Conservation (phyloP, 495 filamentous ascomycete species). For the Pyrenula massariospora region DNA sequence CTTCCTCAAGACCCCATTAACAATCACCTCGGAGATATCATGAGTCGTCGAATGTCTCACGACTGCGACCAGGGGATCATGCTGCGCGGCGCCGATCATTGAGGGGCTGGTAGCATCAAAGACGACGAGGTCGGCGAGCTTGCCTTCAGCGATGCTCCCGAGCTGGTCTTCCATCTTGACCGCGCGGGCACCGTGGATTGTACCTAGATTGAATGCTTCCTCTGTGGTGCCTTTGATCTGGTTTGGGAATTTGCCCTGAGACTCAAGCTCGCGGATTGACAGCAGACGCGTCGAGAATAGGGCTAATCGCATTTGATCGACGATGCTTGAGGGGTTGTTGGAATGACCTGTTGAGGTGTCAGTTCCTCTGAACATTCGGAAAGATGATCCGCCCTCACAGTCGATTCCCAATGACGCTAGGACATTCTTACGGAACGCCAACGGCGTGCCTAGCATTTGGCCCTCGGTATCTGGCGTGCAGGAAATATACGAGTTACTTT, state of each 20-base stretch:
- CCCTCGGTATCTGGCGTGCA: slow-evolving; percentile 30
- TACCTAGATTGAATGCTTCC: slow-evolving; percentile 36
- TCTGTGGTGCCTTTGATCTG: slow-evolving; percentile 23
- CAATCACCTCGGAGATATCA: slow-evolving; percentile 36
- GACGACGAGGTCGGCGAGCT: slow-evolving; percentile 33
- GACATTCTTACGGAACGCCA: slow-evolving; percentile 17
- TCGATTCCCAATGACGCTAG: slow-evolving; percentile 32
- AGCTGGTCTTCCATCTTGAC: slow-evolving; percentile 27
- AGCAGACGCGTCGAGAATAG: slow-evolving; percentile 26
- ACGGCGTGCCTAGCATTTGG: slow-evolving; percentile 25
- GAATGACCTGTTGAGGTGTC: slow-evolving; percentile 13
- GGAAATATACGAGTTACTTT: slow-evolving; percentile 16
- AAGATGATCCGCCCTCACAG: slow-evolving; percentile 9
- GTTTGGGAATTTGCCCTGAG: slow-evolving; percentile 14
- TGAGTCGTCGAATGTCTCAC: slow-evolving; percentile 29
- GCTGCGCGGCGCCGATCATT: slow-evolving; percentile 28
- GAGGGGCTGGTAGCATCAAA: slow-evolving; percentile 27
- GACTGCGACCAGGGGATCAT: slow-evolving; percentile 33
- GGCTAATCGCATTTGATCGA: slow-evolving; percentile 31
- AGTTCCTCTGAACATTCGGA: background rate
- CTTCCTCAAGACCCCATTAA: slow-evolving; percentile 32
- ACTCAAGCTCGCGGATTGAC: slow-evolving; percentile 15
- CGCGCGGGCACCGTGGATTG: slow-evolving; percentile 33
- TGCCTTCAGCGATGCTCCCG: slow-evolving; percentile 32
- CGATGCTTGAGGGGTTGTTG: slow-evolving; percentile 24